Evolutionary conservation across 257 asterid genomes (phyloP).

Genomic region (Plantago major): DNA sequence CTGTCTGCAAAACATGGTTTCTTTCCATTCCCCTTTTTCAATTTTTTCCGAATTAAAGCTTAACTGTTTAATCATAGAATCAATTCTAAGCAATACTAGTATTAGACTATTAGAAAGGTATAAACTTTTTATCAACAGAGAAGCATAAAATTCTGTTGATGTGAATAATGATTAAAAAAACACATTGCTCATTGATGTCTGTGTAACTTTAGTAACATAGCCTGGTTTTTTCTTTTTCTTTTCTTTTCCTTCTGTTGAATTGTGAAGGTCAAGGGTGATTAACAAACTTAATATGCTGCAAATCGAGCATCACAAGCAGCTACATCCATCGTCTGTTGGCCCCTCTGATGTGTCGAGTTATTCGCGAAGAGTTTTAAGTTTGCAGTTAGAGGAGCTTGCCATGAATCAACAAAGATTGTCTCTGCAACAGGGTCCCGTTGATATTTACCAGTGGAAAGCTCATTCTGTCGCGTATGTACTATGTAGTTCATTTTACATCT

Average conservation of each 20-base stretch:
- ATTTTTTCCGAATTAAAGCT: not conserved
- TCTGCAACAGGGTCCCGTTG: slow-evolving; percentile 41
- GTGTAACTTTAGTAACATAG: too few relatives aligned
- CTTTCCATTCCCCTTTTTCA: not conserved
- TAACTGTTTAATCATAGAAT: not conserved
- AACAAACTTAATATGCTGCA: slow-evolving; percentile 69
- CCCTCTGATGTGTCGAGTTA: slow-evolving; percentile 29
- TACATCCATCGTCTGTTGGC: slow-evolving; percentile 26
- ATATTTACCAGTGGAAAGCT: slow-evolving; percentile 72
- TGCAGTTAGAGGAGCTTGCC: slow-evolving; percentile 63
- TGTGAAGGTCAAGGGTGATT: slow-evolving; percentile 54
- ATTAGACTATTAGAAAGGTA: too few relatives aligned
- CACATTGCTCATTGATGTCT: too few relatives aligned
- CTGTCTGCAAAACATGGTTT: slow-evolving; percentile 86
- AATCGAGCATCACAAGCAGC: slow-evolving; percentile 49
- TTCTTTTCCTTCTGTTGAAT: slow-evolving; percentile 8
- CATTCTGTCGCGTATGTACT: slow-evolving; percentile 78
- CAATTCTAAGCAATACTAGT: too few relatives aligned
- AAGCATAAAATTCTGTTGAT: too few relatives aligned
- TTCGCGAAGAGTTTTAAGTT: slow-evolving; percentile 39
- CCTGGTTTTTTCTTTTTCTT: too few relatives aligned
- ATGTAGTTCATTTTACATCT: slow-evolving; percentile 23
- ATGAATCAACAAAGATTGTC: slow-evolving; percentile 54
- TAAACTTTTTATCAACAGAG: too few relatives aligned
- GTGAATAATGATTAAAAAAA: too few relatives aligned